Evolutionary conservation across 1,284 basidiomycete genomes (phyloP), one percentile per base, ranked within the genome.

Genomic region (Bjerkandera adusta): DNA sequence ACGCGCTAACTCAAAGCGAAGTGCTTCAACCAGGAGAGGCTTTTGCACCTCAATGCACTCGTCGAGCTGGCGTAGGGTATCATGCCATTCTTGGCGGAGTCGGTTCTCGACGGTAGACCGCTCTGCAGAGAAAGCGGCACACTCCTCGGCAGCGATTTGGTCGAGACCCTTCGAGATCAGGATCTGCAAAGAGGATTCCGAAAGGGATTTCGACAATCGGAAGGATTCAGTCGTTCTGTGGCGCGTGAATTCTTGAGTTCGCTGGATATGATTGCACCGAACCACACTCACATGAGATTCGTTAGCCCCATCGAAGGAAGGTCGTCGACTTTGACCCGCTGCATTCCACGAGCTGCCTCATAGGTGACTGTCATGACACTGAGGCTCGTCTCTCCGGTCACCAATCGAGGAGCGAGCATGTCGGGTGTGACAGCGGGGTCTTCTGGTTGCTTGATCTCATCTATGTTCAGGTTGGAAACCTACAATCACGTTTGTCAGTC

Each of bases 161-260:
- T 48, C 36, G 0, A 76, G 59, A 0, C 67, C 69, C 3, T 48
- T 27, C 1, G 57, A 39, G 29, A 67, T 30, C 20, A 76, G 53
- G 0, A 64, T 57, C 1, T 30, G 44, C 0, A 73, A 37, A 0
- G 63, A 55, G 1, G 59, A 55, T 1, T 63, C 59, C 7, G 58
- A 50, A 12, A 73, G 29, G 7, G 40, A 40, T 26, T 63, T 53
- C 5, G 25, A 54, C 4, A 75, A 25, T 4, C 43, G 39, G 16
- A 75, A 53, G 5, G 50, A 43, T 11, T 62, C 59, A 0, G 25
- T 50, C 25, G 26, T 16, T 8, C 69, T 72, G 25, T 7, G 30
- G 8, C 27, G 8, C 8, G 49, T 32, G 21, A 21, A 32, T 15
- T 34, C 27, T 8, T 30, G 8, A 30, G 8, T 8, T 22, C 15